Evolutionary conservation across 257 asterid genomes (phyloP).

Genomic region (Solanum appendiculatum): DNA sequence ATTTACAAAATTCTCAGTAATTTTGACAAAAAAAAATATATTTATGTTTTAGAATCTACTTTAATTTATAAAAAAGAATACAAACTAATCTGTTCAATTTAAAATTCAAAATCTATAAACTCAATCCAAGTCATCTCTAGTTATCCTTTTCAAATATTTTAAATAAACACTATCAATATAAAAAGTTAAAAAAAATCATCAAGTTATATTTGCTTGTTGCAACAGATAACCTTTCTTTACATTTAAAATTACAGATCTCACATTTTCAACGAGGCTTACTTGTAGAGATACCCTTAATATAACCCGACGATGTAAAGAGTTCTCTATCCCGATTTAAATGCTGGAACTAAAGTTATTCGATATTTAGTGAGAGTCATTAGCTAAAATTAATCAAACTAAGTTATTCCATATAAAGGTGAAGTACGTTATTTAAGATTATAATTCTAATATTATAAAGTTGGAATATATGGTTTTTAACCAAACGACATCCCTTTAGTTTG

Average conservation of each 20-base stretch:
- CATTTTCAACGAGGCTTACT: background rate
- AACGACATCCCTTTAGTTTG: background rate
- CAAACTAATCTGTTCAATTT: background rate
- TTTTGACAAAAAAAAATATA: background rate
- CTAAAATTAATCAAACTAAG: background rate
- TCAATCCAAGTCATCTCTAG: background rate
- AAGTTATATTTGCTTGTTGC: background rate
- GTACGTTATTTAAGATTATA: too few species aligned
- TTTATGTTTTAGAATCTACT: background rate
- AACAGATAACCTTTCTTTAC: background rate
- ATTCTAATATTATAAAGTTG: too few species aligned
- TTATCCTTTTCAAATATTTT: background rate
- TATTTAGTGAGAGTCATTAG: background rate
- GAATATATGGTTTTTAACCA: background rate
- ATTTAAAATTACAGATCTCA: background rate
- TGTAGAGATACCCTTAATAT: background rate
- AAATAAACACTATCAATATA: background rate
- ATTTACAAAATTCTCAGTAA: background rate
- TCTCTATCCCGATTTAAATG: too few species aligned
- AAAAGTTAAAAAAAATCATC: background rate
- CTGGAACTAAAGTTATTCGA: background rate
- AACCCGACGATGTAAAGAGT: background rate
- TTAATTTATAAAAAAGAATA: background rate
- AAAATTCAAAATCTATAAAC: background rate
- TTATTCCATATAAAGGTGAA: too few species aligned